Evolutionary conservation across 2,329 filamentous ascomycete genomes (phyloP).

Genomic region (Apiospora rasikravindrae): DNA sequence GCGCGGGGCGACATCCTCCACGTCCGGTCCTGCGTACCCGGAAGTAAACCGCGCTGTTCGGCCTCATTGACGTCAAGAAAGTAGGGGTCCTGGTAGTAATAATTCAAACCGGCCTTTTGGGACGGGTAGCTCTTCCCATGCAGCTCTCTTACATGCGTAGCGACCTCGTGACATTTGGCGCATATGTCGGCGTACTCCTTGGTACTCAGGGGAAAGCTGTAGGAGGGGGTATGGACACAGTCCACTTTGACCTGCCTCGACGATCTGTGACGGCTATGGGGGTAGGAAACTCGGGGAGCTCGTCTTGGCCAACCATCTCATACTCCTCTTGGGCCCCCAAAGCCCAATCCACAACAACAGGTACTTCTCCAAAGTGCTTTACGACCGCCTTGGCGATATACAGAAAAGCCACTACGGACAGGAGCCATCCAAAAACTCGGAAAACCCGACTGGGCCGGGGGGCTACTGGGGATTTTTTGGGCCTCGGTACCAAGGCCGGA

Average conservation of each 20-base stretch:
- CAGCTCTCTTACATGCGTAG: slow-evolving; percentile 59
- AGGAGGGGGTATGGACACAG: slow-evolving; percentile 75
- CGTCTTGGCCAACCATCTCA: slow-evolving; percentile 70
- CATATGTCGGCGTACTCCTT: slow-evolving; percentile 74
- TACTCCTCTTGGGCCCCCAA: slow-evolving; percentile 54
- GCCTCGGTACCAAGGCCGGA: slow-evolving; percentile 69
- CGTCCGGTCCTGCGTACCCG: slow-evolving; percentile 46
- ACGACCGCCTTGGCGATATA: slow-evolving; percentile 51
- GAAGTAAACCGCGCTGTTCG: slow-evolving; percentile 66
- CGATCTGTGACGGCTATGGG: slow-evolving; percentile 73
- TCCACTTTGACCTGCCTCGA: slow-evolving; percentile 74
- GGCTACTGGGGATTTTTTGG: slow-evolving; percentile 64
- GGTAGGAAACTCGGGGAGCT: slow-evolving; percentile 73
- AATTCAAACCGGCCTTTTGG: slow-evolving; percentile 53
- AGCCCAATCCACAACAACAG: slow-evolving; percentile 45
- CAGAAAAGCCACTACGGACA: slow-evolving; percentile 54
- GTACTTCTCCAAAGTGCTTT: slow-evolving; percentile 37
- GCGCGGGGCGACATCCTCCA: slow-evolving; percentile 43
- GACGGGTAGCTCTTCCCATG: slow-evolving; percentile 48
- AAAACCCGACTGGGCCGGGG: slow-evolving; percentile 63
- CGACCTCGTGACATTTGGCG: slow-evolving; percentile 68
- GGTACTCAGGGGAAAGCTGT: slow-evolving; percentile 69
- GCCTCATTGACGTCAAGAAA: slow-evolving; percentile 80
- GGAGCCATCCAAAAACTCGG: slow-evolving; percentile 59
- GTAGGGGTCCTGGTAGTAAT: slow-evolving; percentile 68